These are phyloP conservation scores for Falciphora oryzae DNA, from an alignment of 2,329 filamentous ascomycete species.

Conservation along the genomic window DNA sequence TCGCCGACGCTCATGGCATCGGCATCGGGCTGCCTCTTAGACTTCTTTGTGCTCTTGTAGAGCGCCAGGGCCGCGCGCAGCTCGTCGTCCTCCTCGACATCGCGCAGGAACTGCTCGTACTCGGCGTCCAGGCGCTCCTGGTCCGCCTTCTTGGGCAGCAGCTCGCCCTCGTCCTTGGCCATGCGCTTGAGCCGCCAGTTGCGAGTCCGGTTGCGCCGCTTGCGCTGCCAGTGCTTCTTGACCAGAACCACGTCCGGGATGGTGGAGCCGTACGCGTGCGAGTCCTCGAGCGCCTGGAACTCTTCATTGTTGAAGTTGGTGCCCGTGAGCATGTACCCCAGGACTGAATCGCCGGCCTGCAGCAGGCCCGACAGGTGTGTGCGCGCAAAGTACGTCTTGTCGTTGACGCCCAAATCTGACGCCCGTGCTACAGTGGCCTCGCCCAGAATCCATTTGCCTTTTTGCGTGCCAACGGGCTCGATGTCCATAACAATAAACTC, in stretches of 20 bases:
- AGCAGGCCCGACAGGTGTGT: conserved; percentile 86
- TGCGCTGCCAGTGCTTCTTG: conserved; percentile 87
- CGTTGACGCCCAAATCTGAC: conserved; percentile 79
- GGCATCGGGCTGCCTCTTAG: conserved; percentile 42
- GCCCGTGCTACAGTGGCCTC: conserved; percentile 86
- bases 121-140: conserved; percentile 85
- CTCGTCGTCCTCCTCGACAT: conserved; percentile 94
- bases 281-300: conserved; percentile 76
- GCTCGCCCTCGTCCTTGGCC: conserved; percentile 80
- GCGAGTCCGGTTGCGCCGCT: conserved; percentile 75
- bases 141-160: conserved; percentile 80
- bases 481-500: conserved; percentile 97
- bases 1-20: conserved; percentile 60
- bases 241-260: conserved; percentile 92
- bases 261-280: conserved; percentile 65
- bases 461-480: conserved; percentile 67
- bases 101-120: conserved; percentile 94
- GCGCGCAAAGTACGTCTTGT: conserved; percentile 80
- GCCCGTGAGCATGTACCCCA: conserved; percentile 89
- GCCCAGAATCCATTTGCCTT: conserved; percentile 76
- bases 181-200: conserved; percentile 96
- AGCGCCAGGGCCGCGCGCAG: conserved; percentile 76
- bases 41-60: conserved; percentile 65
- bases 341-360: conserved; percentile 81
- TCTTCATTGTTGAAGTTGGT: conserved; percentile 89